phyloP scores from a whole-genome alignment of 495 filamentous ascomycete genomes.

The Penicillium bialowiezense region DNA sequence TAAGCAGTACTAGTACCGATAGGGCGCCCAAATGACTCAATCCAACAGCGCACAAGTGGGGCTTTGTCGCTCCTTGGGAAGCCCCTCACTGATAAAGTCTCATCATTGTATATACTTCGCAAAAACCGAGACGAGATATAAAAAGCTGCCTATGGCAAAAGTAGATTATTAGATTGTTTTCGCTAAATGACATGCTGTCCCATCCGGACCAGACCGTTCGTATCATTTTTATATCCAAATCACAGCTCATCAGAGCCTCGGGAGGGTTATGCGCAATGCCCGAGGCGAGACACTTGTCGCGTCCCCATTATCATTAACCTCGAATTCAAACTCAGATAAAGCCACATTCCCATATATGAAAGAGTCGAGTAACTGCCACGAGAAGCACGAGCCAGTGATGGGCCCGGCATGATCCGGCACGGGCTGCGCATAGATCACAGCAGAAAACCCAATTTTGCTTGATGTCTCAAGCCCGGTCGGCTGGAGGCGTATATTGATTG shows the following conservation, averaged over 20 bases:
- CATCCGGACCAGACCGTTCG: too few relatives aligned
- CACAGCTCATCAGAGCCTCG: neutral
- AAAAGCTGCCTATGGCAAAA: too few relatives aligned
- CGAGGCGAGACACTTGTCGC: conserved; percentile 26
- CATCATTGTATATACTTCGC: too few relatives aligned
- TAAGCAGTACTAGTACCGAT: too few relatives aligned
- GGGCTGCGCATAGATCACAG: conserved; percentile 33
- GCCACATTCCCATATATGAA: conserved; percentile 31
- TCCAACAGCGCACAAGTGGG: too few relatives aligned
- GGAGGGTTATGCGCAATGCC: conserved; percentile 20
- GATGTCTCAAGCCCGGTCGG: conserved; percentile 35
- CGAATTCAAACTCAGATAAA: conserved; percentile 42
- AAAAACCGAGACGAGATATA: too few relatives aligned
- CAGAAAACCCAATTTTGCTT: conserved; percentile 41
- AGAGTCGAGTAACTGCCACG: conserved; percentile 28
- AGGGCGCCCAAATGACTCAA: too few relatives aligned
- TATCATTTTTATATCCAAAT: too few relatives aligned
- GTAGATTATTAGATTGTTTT: too few relatives aligned
- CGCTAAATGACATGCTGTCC: too few relatives aligned
- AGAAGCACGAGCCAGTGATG: conserved; percentile 17
- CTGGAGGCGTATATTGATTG: conserved; percentile 42
- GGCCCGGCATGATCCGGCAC: conserved; percentile 16
- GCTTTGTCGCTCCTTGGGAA: too few relatives aligned
- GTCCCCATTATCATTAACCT: conserved; percentile 25
- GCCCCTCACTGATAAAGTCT: too few relatives aligned